phyloP scores from a whole-genome alignment of 768 basidiomycete species.

The Phaeotremella fagi region DNA sequence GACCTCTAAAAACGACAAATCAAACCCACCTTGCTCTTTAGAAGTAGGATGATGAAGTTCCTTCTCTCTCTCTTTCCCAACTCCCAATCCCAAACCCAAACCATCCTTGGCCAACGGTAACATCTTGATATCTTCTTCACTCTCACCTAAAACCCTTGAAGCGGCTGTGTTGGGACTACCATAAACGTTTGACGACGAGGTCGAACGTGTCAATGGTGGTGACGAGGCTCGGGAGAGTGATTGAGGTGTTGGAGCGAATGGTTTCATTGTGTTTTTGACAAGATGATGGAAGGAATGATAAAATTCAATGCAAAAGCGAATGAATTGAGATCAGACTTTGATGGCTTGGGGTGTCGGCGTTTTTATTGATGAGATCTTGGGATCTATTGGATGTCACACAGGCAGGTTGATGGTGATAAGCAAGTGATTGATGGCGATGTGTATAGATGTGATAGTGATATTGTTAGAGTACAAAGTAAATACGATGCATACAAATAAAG shows the following conservation, averaged over 20 bases:
- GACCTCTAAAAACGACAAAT: background rate
- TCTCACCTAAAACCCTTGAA: background rate
- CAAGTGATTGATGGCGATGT: too few species aligned
- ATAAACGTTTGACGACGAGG: background rate
- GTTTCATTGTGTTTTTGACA: background rate
- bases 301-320: background rate
- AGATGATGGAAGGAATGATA: background rate
- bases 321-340: too few species aligned
- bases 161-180: background rate
- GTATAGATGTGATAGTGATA: too few species aligned
- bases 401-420: too few species aligned
- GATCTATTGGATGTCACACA: too few species aligned
- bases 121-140: constrained; percentile 16
- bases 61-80: background rate
- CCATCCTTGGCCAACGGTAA: constrained; percentile 8
- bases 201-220: background rate
- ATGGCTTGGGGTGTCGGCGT: too few species aligned
- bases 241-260: background rate
- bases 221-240: background rate
- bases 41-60: background rate
- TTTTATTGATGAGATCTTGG: too few species aligned
- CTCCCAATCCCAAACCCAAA: background rate
- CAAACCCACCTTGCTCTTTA: constrained; percentile 29
- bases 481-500: too few species aligned
- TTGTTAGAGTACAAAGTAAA: too few species aligned